Evolutionary conservation across 345 rosid genomes (phyloP).

Genomic region (Geranium rotundifolium): DNA sequence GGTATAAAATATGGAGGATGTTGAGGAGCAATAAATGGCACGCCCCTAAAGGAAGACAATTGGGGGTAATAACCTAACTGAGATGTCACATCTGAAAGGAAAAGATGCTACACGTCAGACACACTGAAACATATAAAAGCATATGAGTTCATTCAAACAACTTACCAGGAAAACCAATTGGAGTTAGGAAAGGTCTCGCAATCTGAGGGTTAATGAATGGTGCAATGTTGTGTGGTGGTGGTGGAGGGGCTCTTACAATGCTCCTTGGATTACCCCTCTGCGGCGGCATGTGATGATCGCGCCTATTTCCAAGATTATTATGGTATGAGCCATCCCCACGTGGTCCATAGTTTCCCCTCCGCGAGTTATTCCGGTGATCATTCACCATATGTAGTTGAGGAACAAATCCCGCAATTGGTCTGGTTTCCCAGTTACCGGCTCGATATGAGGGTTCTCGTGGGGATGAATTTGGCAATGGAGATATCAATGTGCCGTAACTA

Average conservation of each 20-base stretch:
- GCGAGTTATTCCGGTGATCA: constrained; percentile 30
- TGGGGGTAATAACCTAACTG: constrained; percentile 11
- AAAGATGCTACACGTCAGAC: background rate
- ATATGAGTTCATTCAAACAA: background rate
- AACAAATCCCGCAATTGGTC: constrained; percentile 29
- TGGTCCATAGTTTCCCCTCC: constrained; percentile 39
- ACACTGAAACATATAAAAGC: constrained; percentile 2
- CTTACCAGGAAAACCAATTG: constrained; percentile 34
- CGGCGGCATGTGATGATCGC: constrained; percentile 37
- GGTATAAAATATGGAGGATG: constrained; percentile 25
- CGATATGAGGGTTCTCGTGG: constrained; percentile 26
- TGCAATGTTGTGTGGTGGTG: constrained; percentile 19
- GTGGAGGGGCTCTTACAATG: constrained; percentile 27
- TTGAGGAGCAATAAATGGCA: constrained; percentile 23
- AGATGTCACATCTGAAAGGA: constrained; percentile 28
- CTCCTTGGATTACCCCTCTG: constrained; percentile 41
- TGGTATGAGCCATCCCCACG: constrained; percentile 35
- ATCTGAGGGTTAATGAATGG: constrained; percentile 28
- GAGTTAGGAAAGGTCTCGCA: constrained; percentile 23
- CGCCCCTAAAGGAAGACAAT: constrained; percentile 24
- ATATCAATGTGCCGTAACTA: constrained; percentile 21
- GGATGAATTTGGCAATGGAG: constrained; percentile 22
- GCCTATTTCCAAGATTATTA: constrained; percentile 31
- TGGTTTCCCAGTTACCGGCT: constrained; percentile 32
- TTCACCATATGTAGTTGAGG: constrained; percentile 24